These are phyloP conservation scores for Lagenidium giganteum DNA, from an alignment of 352 stramenopile genomes.

Conservation along the genomic window DNA sequence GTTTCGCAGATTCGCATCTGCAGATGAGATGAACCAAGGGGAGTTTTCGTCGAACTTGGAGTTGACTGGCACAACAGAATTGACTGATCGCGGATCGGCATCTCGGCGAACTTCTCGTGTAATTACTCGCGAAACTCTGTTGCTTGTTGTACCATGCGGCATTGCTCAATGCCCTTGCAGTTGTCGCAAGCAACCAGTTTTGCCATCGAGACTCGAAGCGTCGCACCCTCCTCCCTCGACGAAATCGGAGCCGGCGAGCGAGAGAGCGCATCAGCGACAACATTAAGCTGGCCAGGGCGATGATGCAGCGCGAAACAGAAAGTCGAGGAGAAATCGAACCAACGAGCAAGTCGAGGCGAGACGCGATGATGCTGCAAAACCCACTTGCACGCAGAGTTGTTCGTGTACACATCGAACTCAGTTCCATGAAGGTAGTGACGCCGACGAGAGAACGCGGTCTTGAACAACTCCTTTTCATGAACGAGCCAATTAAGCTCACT, in stretches of 20 bases:
- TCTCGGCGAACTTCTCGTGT: too few species aligned
- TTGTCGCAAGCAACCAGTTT: too few species aligned
- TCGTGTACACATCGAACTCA: slow-evolving; percentile 7
- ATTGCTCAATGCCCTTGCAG: too few species aligned
- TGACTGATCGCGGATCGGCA: too few species aligned
- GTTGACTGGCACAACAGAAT: too few species aligned
- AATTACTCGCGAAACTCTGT: too few species aligned
- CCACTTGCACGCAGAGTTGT: slow-evolving; percentile 12
- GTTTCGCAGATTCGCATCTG: too few species aligned
- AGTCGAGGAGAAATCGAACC: slow-evolving; percentile 11
- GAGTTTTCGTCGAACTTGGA: too few species aligned
- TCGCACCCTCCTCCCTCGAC: too few species aligned
- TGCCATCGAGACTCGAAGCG: too few species aligned
- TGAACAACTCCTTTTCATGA: slow-evolving; percentile 14
- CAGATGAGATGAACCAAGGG: too few species aligned
- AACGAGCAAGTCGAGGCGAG: slow-evolving; percentile 6
- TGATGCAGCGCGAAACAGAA: slow-evolving; percentile 12
- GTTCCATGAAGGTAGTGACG: slow-evolving; percentile 8
- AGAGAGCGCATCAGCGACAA: slow-evolving; percentile 12
- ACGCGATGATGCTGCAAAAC: slow-evolving; percentile 7
- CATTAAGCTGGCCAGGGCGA: slow-evolving; percentile 2
- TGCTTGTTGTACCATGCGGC: too few species aligned
- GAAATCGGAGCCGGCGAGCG: not conserved
- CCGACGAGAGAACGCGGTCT: slow-evolving; percentile 2
- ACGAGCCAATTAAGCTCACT: not conserved